Base-by-base conservation (phyloP, 768 basidiomycete genomes). In the Suillus alpinus region DNA sequence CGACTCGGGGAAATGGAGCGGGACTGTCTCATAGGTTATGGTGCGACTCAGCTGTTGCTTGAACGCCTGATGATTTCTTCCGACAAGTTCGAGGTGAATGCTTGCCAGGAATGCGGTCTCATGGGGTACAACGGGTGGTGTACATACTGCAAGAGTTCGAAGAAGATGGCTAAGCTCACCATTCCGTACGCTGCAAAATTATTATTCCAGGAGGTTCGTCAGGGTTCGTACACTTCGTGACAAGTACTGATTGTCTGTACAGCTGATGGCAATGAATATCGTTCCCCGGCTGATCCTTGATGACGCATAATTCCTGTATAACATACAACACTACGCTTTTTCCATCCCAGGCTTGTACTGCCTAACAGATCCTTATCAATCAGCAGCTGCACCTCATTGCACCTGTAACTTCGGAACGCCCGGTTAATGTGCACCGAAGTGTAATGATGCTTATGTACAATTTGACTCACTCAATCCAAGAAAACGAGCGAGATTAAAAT, bases 61-160 rank as follows among this genome's bases (percentile, higher is more conserved):
- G 97, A 99, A 75, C 91, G 97, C 29, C 83, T 99, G 16, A 99
- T 99, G 97, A 95, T 98, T 62, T 98, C 96, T 6, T 97, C 95
- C 26, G 97, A 99, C 77, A 93, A 93, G 69, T 99, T 98, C 70
- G 93, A 97, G 73, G 93, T 97, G 57, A 92, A 96, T 67, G 95
- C 95, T 13, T 99, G 97, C 71, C 84, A 94, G 67, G 85, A 89
- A 60, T 99, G 97, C 73, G 97, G 97, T 8, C 77, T 98, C 66
- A 89, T 98, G 84, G 97, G 95, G 3, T 92, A 93, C 72, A 87
- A 91, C 69, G 92, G 93, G 60, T 98, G 95, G 94, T 98, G 95
- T 74, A 85, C 92, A n/a, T 94, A 93, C 68, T 98, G 96, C 86
- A 96, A 97, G 80, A 94, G 91, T 68, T 95, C 94, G 50, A 97